Base-by-base conservation (phyloP, 768 basidiomycete species). In the Macrolepiota fuliginosa region DNA sequence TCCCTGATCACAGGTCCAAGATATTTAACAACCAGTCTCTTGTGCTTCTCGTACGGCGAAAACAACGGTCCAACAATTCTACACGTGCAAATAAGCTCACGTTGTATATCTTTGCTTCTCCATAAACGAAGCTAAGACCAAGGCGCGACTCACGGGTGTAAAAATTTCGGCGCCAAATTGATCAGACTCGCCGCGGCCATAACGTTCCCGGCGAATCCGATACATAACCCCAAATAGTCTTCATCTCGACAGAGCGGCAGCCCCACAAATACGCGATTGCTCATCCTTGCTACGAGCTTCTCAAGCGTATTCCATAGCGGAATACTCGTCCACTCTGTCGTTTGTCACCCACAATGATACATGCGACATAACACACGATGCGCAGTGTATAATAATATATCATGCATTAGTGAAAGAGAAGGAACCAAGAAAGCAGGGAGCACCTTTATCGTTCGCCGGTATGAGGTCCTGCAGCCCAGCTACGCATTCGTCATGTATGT, bases 1-100 rank as follows among this genome's bases (percentile, higher is more conserved):
- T 72, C 70, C 54, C 64, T 45, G 19, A 74, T 66, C 9, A 68
- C 15, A 3, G 72, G 70, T 19, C 66, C 67, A 24, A 74, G 51
- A 52, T 68, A 64, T 39, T 66, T 65, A 57, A 62, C 54, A n/a
- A 56, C 65, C 51, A 54, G 51, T 27, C 35, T 39, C 40, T 54
- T 50, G 19, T 49, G 52, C 15, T 35, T 42, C n/a, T 56, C 17
- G 35, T 65, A 61, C 9, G 62, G 58, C 39, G 51, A 53, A 40
- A 64, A 62, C n/a, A 57, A 51, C 2, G 51, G 58, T 7, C 56
- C 61, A 17, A 66, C 57, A 42, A 66, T 24, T 1, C 66, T 67
- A 27, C 37, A 6, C 10, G 22, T 27, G 3, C 13, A 7, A 25
- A 9, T 22, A 7, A 32, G 39, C 15, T 27, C 22, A 29, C 24